Evolutionary conservation across 768 basidiomycete species (phyloP).

Genomic region (Russula compacta): DNA sequence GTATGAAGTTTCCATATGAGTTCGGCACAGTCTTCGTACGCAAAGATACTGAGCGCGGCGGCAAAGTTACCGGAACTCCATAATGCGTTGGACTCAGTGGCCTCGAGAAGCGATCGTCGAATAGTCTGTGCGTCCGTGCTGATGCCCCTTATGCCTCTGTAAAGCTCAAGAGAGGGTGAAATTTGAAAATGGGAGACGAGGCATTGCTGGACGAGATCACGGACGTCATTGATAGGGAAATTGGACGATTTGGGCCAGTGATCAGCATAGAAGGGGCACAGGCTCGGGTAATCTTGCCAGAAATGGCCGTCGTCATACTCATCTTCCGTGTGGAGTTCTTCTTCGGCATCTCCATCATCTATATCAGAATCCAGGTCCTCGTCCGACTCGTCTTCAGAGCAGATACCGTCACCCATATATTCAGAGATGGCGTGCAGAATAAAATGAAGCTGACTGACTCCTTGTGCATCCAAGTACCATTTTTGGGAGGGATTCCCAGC

Average conservation of each 20-base stretch:
- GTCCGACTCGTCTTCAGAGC: background rate
- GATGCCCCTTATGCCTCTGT: conserved; percentile 34
- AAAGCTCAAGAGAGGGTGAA: conserved; percentile 42
- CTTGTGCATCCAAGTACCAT: conserved; percentile 46
- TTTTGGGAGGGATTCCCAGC: conserved; percentile 43
- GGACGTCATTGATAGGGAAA: conserved; percentile 33
- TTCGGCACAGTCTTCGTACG: conserved; percentile 29
- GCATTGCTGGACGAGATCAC: conserved; percentile 36
- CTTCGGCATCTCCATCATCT: background rate
- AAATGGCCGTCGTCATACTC: background rate
- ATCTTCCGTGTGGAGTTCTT: background rate
- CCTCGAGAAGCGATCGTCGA: conserved; percentile 24
- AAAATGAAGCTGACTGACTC: conserved; percentile 26
- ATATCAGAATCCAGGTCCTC: background rate
- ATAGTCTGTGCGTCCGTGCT: conserved; percentile 21
- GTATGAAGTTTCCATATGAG: conserved; percentile 37
- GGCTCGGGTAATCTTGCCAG: conserved; percentile 11
- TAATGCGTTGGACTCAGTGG: conserved; percentile 36
- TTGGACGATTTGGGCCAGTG: conserved; percentile 46
- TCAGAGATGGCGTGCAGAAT: conserved; percentile 13
- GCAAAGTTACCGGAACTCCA: conserved; percentile 43
- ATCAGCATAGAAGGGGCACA: conserved; percentile 32
- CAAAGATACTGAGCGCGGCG: conserved; percentile 46
- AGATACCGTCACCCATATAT: background rate
- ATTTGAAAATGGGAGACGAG: conserved; percentile 41